These are phyloP conservation scores for Fusarium beomiforme DNA, from an alignment of 2,329 filamentous ascomycete species.

Conservation along the genomic window DNA sequence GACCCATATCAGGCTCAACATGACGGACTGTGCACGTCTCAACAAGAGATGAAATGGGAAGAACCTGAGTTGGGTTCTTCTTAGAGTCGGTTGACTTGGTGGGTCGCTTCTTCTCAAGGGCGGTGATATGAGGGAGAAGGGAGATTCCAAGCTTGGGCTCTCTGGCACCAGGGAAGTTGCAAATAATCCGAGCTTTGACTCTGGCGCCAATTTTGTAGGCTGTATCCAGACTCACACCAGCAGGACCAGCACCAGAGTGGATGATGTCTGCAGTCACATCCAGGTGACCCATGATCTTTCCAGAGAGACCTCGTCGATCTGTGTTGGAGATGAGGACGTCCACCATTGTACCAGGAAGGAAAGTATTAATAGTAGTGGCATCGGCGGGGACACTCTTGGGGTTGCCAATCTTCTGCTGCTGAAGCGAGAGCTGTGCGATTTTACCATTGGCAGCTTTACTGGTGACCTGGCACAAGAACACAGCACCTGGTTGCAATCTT, in stretches of 20 bases:
- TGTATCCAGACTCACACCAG: conserved; percentile 74
- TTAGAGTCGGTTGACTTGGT: conserved; percentile 49
- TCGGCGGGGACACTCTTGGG: conserved; percentile 72
- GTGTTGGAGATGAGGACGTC: conserved; percentile 85
- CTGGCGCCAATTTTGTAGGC: conserved; percentile 87
- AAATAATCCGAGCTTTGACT: conserved; percentile 86
- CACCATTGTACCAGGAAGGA: conserved; percentile 90
- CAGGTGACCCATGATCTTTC: conserved; percentile 91
- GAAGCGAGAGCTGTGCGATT: conserved; percentile 85
- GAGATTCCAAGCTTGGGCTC: conserved; percentile 89
- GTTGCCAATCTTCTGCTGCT: conserved; percentile 75
- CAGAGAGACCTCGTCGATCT: conserved; percentile 77
- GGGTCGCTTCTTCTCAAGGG: conserved; percentile 62
- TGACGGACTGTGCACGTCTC: conserved; percentile 82
- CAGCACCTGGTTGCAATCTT: conserved; percentile 81
- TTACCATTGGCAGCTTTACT: conserved; percentile 81
- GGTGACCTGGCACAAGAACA: conserved; percentile 84
- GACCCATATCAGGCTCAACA: conserved; percentile 81
- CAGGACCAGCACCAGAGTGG: conserved; percentile 82
- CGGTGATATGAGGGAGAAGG: conserved; percentile 82
- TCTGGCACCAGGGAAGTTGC: conserved; percentile 82
- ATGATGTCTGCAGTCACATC: conserved; percentile 91
- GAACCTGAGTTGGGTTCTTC: conserved; percentile 63
- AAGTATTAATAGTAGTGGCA: conserved; percentile 88
- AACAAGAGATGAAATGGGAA: conserved; percentile 79